A percentile compares a stretch with the other conserved stretches of the same genome.
phyloP scores from a whole-genome alignment of 2,329 filamentous ascomycete genomes.

The Alternaria sp. region DNA sequence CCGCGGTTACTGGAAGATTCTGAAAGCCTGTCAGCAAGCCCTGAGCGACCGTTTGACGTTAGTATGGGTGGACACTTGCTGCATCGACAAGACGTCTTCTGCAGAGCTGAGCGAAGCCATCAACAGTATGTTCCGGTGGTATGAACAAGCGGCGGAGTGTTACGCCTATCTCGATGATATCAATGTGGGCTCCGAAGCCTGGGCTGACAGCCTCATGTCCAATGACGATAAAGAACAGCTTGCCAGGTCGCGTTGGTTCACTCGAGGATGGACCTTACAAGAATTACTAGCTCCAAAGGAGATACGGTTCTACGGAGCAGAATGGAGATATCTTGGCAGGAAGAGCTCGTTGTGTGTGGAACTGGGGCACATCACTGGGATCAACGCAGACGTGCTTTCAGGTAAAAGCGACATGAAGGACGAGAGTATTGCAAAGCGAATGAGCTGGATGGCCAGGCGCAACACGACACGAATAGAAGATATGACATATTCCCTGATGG shows the following conservation, averaged over 20 bases:
- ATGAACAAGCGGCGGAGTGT: background rate
- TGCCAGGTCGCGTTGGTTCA: background rate
- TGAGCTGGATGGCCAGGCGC: background rate
- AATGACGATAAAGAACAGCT: background rate
- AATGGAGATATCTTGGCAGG: background rate
- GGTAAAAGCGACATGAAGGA: background rate
- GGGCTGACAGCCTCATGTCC: background rate
- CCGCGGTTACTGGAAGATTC: conserved; percentile 9
- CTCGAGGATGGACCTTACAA: conserved; percentile 1
- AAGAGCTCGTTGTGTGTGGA: background rate
- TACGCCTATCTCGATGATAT: background rate
- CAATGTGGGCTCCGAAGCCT: background rate
- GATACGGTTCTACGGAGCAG: background rate
- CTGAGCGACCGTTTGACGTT: background rate
- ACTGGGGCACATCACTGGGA: background rate
- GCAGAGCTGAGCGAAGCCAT: conserved; percentile 8
- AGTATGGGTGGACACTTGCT: conserved; percentile 25
- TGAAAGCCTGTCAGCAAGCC: conserved; percentile 9
- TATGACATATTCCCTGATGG: background rate
- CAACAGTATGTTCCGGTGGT: conserved; percentile 6
- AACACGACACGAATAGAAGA: background rate
- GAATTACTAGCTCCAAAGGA: background rate
- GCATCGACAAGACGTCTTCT: conserved; percentile 9
- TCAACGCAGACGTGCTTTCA: background rate
- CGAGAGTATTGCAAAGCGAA: background rate